These are phyloP conservation scores for Candida schatavii DNA, from an alignment of 805 yeast species.

Conservation along the genomic window DNA sequence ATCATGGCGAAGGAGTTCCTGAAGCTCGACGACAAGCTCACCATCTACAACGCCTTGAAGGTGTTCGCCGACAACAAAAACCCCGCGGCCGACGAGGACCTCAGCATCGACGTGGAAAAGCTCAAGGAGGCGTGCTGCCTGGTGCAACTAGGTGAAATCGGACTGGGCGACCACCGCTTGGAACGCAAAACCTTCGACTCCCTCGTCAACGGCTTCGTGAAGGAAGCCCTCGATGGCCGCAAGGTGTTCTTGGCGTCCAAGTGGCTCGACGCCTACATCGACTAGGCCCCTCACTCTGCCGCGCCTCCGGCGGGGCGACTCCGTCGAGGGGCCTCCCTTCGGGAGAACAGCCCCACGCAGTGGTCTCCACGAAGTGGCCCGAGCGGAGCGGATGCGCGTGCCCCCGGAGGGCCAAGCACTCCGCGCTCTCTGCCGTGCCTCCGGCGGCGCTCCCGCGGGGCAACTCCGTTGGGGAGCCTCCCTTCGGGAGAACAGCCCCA, in stretches of 20 bases:
- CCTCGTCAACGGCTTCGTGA: conserved; percentile 54
- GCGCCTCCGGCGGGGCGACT: too few species aligned
- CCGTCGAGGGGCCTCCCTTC: too few species aligned
- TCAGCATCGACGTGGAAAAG: conserved; percentile 47
- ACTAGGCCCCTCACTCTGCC: too few species aligned
- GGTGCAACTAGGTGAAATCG: conserved; percentile 44
- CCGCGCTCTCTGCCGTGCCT: too few species aligned
- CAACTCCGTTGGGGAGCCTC: too few species aligned
- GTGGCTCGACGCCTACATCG: conserved; percentile 56
- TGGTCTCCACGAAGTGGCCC: too few species aligned
- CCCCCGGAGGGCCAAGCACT: too few species aligned
- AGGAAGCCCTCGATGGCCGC: conserved; percentile 56
- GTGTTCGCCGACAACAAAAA: conserved; percentile 43
- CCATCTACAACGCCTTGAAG: conserved; percentile 55
- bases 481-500: too few species aligned
- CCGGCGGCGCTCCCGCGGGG: too few species aligned
- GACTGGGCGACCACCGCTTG: conserved; percentile 45
- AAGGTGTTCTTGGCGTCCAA: conserved; percentile 57
- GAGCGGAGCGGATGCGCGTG: too few species aligned
- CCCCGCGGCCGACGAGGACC: conserved; percentile 23
- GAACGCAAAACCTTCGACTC: conserved; percentile 45
- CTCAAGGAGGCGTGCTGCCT: conserved; percentile 47
- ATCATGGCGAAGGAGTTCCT: conserved; percentile 56
- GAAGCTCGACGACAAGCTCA: conserved; percentile 49
- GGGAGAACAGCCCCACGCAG: too few species aligned